A percentile compares a stretch with the other conserved stretches of the same genome.
Conservation (phyloP, 2,329 filamentous ascomycete genomes). For the Verticillium isaacii region DNA sequence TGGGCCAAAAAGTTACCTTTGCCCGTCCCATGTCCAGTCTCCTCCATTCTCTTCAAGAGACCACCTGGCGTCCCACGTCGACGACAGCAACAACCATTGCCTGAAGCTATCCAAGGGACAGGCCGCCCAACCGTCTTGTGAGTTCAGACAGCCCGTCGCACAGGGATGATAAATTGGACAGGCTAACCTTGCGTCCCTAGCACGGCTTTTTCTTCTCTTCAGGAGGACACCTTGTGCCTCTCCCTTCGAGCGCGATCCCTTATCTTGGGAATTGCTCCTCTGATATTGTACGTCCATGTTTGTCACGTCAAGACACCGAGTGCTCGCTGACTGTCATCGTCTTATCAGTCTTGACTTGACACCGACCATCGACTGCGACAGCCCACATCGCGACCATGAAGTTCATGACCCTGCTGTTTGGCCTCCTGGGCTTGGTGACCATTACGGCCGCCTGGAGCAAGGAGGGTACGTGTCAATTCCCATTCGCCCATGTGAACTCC, state of each 20-base stretch:
- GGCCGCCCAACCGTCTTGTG: not conserved
- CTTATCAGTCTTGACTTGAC: not conserved
- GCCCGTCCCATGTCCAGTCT: not conserved
- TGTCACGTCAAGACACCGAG: not conserved
- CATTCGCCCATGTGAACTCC: not conserved
- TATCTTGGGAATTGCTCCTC: not conserved
- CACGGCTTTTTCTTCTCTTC: not conserved
- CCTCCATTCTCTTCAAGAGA: not conserved
- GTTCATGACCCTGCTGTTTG: slow-evolving; percentile 59
- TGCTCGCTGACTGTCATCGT: not conserved
- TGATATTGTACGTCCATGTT: not conserved
- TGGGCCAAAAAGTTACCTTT: not conserved
- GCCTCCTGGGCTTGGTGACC: slow-evolving; percentile 64
- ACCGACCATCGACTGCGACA: not conserved
- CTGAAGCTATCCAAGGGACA: not conserved
- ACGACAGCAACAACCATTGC: not conserved
- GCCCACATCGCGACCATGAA: slow-evolving; percentile 59
- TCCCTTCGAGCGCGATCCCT: not conserved
- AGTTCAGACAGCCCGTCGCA: not conserved
- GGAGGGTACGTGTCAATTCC: slow-evolving; percentile 56
- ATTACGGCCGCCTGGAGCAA: slow-evolving; percentile 77
- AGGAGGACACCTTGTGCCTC: not conserved
- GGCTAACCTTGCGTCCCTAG: not conserved
- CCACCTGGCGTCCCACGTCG: not conserved
- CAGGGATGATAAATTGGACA: not conserved